These are phyloP conservation scores for Aurifilum marmelostoma DNA, from an alignment of 2,329 filamentous ascomycete species.

Conservation along the genomic window DNA sequence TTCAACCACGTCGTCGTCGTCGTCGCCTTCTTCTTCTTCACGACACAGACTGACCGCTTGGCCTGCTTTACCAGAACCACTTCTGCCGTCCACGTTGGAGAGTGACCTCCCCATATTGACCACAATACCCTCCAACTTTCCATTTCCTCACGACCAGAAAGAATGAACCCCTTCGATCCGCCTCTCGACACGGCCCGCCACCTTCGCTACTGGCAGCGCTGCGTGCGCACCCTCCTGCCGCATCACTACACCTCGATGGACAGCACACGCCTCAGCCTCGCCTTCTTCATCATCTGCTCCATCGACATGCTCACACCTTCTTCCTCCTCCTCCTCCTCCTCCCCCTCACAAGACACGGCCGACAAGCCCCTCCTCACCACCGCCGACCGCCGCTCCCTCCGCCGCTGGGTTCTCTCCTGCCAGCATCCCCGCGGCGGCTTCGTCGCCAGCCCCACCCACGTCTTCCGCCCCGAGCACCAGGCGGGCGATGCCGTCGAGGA, in stretches of 20 bases:
- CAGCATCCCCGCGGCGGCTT: slow-evolving; percentile 90
- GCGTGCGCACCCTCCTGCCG: slow-evolving; percentile 79
- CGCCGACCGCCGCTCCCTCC: slow-evolving; percentile 49
- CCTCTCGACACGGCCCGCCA: slow-evolving; percentile 67
- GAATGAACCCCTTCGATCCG: slow-evolving; percentile 33
- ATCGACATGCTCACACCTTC: slow-evolving; percentile 77
- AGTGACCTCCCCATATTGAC: neutral
- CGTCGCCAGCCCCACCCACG: slow-evolving; percentile 77
- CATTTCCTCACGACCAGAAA: slow-evolving; percentile 18
- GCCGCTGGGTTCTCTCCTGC: slow-evolving; percentile 82
- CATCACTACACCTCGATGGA: slow-evolving; percentile 85
- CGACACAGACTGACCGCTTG: neutral
- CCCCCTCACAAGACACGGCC: slow-evolving; percentile 40
- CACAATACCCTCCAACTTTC: neutral
- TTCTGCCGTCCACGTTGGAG: neutral
- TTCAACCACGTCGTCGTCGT: neutral
- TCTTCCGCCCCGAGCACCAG: slow-evolving; percentile 38
- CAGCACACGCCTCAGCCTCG: slow-evolving; percentile 86
- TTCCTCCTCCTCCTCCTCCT: slow-evolving; percentile 47
- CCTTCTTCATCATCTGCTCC: slow-evolving; percentile 85
- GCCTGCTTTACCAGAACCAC: neutral
- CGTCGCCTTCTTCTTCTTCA: neutral
- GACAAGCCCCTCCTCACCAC: slow-evolving; percentile 46
- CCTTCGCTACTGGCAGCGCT: slow-evolving; percentile 90
- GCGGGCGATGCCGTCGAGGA: slow-evolving; percentile 41